Evolutionary conservation across 2,329 filamentous ascomycete genomes (phyloP).

Genomic region (Scedosporium minutisporum): DNA sequence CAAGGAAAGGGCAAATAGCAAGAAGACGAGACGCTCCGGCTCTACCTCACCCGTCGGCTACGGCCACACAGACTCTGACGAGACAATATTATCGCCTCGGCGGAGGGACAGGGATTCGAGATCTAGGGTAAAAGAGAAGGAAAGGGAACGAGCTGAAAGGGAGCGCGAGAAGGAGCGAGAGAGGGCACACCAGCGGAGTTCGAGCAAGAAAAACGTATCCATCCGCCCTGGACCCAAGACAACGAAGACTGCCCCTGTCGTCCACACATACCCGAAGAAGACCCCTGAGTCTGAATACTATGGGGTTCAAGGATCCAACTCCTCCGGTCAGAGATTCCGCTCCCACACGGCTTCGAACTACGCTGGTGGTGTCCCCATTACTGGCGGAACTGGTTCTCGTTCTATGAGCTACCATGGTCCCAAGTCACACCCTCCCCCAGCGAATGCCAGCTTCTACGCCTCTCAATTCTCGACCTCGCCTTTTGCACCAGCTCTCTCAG

Average conservation of each 20-base stretch:
- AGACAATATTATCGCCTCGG: conserved; percentile 3
- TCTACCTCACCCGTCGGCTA: conserved; percentile 2
- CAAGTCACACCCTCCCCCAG: neutral
- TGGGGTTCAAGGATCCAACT: conserved; percentile 1
- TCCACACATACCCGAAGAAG: neutral
- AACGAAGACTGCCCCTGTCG: conserved; percentile 4
- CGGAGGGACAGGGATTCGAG: conserved; percentile 1
- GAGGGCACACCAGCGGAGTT: conserved; percentile 1
- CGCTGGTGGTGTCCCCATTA: conserved; percentile 1
- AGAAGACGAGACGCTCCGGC: conserved; percentile 6
- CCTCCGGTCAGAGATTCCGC: conserved; percentile 8
- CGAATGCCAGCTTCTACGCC: conserved; percentile 1
- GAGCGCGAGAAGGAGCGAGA: conserved; percentile 5
- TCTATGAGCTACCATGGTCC: conserved; percentile 6
- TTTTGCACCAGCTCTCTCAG: neutral
- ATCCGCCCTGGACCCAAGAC: conserved; percentile 4
- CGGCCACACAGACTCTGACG: conserved; percentile 4
- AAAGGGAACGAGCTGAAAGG: neutral
- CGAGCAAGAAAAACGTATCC: conserved; percentile 5
- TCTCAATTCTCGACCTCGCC: conserved; percentile 4
- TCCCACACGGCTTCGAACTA: conserved; percentile 6
- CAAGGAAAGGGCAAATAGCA: conserved; percentile 8
- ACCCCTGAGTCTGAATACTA: conserved; percentile 6
- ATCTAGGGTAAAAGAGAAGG: neutral
- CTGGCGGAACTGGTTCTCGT: neutral